These are phyloP conservation scores for Yamadazyma jaroonii DNA, from an alignment of 1,139 yeast species.

Conservation along the genomic window DNA sequence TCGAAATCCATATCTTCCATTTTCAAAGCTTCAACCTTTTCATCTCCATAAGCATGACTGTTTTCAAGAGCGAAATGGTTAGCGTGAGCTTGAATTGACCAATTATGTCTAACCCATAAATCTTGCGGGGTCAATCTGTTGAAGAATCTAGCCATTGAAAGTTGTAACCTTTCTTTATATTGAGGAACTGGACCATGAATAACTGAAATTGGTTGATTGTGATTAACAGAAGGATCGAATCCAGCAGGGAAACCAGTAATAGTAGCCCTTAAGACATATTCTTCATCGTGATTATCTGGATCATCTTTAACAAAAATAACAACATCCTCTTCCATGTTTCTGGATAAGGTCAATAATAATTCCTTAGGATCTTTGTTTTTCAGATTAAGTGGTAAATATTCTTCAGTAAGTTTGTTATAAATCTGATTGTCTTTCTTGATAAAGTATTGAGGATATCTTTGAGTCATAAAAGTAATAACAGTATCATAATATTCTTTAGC, in stretches of 20 bases:
- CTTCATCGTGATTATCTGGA: slow-evolving; percentile 29
- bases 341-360: slow-evolving; percentile 23
- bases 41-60: slow-evolving; percentile 36
- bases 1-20: slow-evolving; percentile 36
- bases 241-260: slow-evolving; percentile 44
- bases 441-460: slow-evolving; percentile 37
- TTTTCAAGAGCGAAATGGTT: slow-evolving; percentile 24
- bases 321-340: slow-evolving; percentile 41
- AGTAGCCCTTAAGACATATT: slow-evolving; percentile 34
- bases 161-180: slow-evolving; percentile 28
- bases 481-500: slow-evolving; percentile 32
- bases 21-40: slow-evolving; percentile 19
- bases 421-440: slow-evolving; percentile 15
- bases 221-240: slow-evolving; percentile 35
- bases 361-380: slow-evolving; percentile 15
- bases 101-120: slow-evolving; percentile 40
- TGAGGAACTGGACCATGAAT: slow-evolving; percentile 46
- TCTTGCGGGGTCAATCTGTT: slow-evolving; percentile 33
- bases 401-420: slow-evolving; percentile 28
- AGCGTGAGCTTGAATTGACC: slow-evolving; percentile 41
- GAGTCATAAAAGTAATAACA: slow-evolving; percentile 23
- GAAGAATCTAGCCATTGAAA: slow-evolving; percentile 40
- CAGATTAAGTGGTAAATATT: slow-evolving; percentile 22
- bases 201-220: slow-evolving; percentile 34
- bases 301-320: slow-evolving; percentile 35